A percentile compares a stretch with the other conserved stretches of the same genome.
Evolutionary conservation across 2,329 filamentous ascomycete genomes (phyloP).

Genomic region (Pestalotiopsis sp.): DNA sequence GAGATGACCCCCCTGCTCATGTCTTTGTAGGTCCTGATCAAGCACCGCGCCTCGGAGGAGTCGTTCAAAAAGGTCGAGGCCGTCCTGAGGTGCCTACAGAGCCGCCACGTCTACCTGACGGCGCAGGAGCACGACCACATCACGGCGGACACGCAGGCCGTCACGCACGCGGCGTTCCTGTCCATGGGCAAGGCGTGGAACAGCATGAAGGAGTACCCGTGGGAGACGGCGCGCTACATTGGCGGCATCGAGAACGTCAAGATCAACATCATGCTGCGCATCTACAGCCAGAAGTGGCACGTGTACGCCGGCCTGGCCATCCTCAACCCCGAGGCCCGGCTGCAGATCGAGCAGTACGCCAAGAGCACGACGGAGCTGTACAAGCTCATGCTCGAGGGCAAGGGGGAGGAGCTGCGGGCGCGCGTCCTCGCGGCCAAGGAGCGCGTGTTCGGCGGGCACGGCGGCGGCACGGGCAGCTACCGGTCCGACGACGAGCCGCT

Average conservation of each 20-base stretch:
- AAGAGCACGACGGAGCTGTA: conserved; percentile 90
- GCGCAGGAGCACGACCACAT: conserved; percentile 92
- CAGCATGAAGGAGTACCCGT: conserved; percentile 92
- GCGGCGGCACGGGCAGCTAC: conserved; percentile 69
- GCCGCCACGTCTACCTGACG: conserved; percentile 85
- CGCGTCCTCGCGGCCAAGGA: conserved; percentile 69
- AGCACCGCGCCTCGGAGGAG: conserved; percentile 81
- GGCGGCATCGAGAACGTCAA: conserved; percentile 99
- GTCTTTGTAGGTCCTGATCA: conserved; percentile 71
- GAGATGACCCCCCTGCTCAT: background rate
- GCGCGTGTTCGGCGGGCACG: conserved; percentile 78
- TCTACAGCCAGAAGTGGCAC: conserved; percentile 99
- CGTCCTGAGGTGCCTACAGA: conserved; percentile 81
- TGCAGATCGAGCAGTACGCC: conserved; percentile 94
- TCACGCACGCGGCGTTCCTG: conserved; percentile 95
- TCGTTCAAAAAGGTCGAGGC: conserved; percentile 79
- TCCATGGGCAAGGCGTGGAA: conserved; percentile 99
- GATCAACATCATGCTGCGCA: conserved; percentile 95
- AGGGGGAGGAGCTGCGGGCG: conserved; percentile 71
- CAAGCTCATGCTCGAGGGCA: conserved; percentile 93
- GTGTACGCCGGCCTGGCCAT: conserved; percentile 98
- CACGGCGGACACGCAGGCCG: conserved; percentile 96
- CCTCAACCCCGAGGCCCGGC: conserved; percentile 87
- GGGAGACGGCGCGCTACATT: conserved; percentile 94
- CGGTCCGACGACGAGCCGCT: conserved; percentile 68